Percentiles rank a stretch among this genome's conserved stretches.
These are phyloP conservation scores for Chalaropsis ovoidea DNA, from an alignment of 2,329 filamentous ascomycete species.

Conservation along the genomic window DNA sequence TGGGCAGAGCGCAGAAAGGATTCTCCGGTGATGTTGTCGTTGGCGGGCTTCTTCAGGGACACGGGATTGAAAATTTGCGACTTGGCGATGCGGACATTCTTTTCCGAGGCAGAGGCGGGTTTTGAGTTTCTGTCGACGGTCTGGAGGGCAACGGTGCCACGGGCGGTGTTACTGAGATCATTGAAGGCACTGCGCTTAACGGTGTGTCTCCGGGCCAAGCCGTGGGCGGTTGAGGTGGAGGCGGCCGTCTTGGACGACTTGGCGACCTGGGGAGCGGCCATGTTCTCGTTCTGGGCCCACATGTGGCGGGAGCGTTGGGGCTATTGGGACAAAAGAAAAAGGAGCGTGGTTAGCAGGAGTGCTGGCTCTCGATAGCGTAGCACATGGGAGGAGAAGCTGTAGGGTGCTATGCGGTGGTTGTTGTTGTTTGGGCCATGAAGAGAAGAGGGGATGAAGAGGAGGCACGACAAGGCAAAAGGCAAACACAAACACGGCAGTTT, in stretches of 20 bases:
- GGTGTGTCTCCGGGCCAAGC: constrained; percentile 50
- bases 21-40: constrained; percentile 14
- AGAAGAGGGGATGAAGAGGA: not conserved
- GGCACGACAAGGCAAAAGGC: not conserved
- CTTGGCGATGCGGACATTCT: constrained; percentile 31
- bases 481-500: not conserved
- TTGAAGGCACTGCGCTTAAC: constrained; percentile 71
- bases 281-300: constrained; percentile 59
- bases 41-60: constrained; percentile 18
- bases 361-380: not conserved
- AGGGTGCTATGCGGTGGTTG: not conserved
- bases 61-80: constrained; percentile 24
- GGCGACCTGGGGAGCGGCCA: constrained; percentile 48
- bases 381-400: not conserved
- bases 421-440: not conserved
- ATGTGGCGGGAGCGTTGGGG: constrained; percentile 39
- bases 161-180: constrained; percentile 65
- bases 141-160: constrained; percentile 28
- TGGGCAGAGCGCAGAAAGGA: constrained; percentile 9
- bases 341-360: constrained; percentile 2
- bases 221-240: constrained; percentile 35
- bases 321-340: constrained; percentile 28
- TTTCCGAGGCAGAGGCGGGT: constrained; percentile 30
- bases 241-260: constrained; percentile 28
- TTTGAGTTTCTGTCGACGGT: constrained; percentile 33